Conservation (phyloP, 2,329 filamentous ascomycete genomes). For the Phialemoniopsis sp. region DNA sequence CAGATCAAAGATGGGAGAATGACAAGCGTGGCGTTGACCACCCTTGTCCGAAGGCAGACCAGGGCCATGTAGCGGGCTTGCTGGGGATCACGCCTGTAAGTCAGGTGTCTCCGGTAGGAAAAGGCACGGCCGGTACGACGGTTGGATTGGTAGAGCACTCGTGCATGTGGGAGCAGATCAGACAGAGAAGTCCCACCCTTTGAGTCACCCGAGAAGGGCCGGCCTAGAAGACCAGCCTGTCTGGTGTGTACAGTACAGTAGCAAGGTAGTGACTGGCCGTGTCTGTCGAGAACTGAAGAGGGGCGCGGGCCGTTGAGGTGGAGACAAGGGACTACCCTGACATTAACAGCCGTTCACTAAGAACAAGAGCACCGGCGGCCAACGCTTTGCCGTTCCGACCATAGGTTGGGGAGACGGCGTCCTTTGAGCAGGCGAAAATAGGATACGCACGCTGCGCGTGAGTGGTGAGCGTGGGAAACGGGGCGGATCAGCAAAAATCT, state of each 20-base stretch:
- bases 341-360: too few relatives aligned
- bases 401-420: too few relatives aligned
- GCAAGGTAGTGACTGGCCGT: background rate
- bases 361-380: too few relatives aligned
- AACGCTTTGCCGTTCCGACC: too few relatives aligned
- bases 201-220: slow-evolving; percentile 6
- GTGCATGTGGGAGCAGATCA: slow-evolving; percentile 11
- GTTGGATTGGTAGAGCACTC: slow-evolving; percentile 9
- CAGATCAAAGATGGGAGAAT: slow-evolving; percentile 12
- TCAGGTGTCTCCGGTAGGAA: slow-evolving; percentile 9
- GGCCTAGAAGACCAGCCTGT: background rate
- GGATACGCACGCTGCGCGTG: too few relatives aligned
- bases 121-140: slow-evolving; percentile 10
- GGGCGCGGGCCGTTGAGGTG: slow-evolving; percentile 1
- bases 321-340: background rate
- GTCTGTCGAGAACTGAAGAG: background rate
- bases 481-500: background rate
- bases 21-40: slow-evolving; percentile 22
- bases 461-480: background rate
- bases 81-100: slow-evolving; percentile 12
- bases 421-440: too few relatives aligned
- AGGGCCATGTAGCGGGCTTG: slow-evolving; percentile 1
- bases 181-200: slow-evolving; percentile 8
- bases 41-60: slow-evolving; percentile 22
- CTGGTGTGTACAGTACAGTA: background rate